phyloP scores from a whole-genome alignment of 495 filamentous ascomycete species.

The Neurospora hispaniola region DNA sequence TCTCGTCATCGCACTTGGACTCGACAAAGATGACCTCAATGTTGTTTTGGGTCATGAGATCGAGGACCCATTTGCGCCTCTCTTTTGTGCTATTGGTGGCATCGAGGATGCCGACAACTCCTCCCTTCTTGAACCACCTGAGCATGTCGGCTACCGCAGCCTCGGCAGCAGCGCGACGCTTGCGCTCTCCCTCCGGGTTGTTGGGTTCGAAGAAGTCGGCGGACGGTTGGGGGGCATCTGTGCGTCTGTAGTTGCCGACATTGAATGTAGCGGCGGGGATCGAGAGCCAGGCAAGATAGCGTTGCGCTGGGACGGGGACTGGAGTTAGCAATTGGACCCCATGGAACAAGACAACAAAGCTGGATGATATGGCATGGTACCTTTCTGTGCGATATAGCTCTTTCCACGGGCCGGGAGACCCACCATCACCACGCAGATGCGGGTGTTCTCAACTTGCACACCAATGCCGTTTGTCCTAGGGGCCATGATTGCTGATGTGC shows the following conservation, averaged over 20 bases:
- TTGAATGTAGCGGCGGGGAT: slow-evolving; percentile 92
- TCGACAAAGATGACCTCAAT: slow-evolving; percentile 93
- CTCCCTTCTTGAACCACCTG: slow-evolving; percentile 69
- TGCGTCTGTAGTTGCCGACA: slow-evolving; percentile 85
- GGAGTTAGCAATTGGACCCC: slow-evolving; percentile 10
- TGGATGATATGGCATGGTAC: slow-evolving; percentile 38
- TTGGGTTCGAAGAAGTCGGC: slow-evolving; percentile 88
- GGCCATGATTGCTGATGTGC: slow-evolving; percentile 25
- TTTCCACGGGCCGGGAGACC: slow-evolving; percentile 92
- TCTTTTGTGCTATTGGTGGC: slow-evolving; percentile 89
- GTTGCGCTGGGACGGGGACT: slow-evolving; percentile 52
- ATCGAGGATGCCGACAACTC: slow-evolving; percentile 84
- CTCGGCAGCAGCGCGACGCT: slow-evolving; percentile 77
- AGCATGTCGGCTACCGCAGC: slow-evolving; percentile 87
- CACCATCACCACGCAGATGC: slow-evolving; percentile 98
- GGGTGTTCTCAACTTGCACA: slow-evolving; percentile 79
- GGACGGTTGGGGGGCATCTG: slow-evolving; percentile 70
- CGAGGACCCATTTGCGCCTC: slow-evolving; percentile 83
- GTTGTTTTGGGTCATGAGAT: slow-evolving; percentile 56
- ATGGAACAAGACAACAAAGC: not conserved
- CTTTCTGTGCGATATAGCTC: slow-evolving; percentile 93
- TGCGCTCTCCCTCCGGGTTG: slow-evolving; percentile 82
- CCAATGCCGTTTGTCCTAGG: slow-evolving; percentile 37
- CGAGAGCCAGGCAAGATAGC: slow-evolving; percentile 92
- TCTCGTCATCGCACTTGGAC: slow-evolving; percentile 88